These are phyloP conservation scores for Hibiscus mutabilis DNA, from an alignment of 345 rosid species.

Conservation along the genomic window DNA sequence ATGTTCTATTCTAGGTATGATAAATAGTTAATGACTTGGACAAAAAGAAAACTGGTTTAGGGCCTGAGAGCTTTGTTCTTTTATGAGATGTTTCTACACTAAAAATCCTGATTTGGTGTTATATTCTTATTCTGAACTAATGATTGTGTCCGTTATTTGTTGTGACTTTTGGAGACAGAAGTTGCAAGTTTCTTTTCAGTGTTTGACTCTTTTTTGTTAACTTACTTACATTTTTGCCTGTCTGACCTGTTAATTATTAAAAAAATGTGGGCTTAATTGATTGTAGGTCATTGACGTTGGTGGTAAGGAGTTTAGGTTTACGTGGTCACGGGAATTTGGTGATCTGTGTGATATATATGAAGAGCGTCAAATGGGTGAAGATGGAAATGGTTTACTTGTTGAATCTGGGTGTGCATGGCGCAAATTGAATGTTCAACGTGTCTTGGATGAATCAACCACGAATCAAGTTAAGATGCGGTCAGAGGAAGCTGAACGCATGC, in stretches of 20 bases:
- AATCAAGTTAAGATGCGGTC: slow-evolving; percentile 92
- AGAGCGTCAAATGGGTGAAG: slow-evolving; percentile 69
- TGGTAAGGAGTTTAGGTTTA: slow-evolving; percentile 88
- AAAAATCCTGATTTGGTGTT: not conserved
- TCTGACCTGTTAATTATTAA: not conserved
- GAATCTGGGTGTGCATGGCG: slow-evolving; percentile 97
- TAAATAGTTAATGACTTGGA: too few species aligned
- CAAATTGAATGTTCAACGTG: slow-evolving; percentile 54
- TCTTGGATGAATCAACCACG: slow-evolving; percentile 81
- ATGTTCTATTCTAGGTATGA: not conserved
- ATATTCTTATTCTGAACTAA: not conserved
- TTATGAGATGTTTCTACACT: not conserved
- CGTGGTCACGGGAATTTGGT: slow-evolving; percentile 80
- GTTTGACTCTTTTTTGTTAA: not conserved
- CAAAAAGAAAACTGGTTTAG: too few species aligned
- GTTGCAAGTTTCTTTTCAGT: not conserved
- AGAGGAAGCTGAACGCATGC: slow-evolving; percentile 88
- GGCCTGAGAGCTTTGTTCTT: too few species aligned
- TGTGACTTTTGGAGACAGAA: slow-evolving; percentile 1
- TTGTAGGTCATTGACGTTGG: slow-evolving; percentile 82
- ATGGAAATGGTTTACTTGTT: slow-evolving; percentile 75
- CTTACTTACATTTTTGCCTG: not conserved
- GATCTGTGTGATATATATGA: slow-evolving; percentile 89
- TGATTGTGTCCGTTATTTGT: not conserved
- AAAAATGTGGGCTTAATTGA: slow-evolving; percentile 5